phyloP scores from a whole-genome alignment of 768 basidiomycete species.

The Rhodosporidiobolus sp. region DNA sequence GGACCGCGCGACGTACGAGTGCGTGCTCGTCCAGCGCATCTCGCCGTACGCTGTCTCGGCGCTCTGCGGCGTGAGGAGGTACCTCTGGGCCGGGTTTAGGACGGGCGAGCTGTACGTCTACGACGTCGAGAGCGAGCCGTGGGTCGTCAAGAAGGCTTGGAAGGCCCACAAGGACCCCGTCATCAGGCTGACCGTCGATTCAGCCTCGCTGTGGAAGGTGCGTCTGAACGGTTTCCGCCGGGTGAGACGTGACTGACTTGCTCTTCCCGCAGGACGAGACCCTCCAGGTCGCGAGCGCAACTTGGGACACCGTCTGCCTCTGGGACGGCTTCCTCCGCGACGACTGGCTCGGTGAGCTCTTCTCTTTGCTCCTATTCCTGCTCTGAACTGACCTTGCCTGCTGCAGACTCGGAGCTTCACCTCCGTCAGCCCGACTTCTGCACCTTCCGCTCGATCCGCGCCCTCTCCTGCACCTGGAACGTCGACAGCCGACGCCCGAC shows the following conservation, averaged over 20 bases:
- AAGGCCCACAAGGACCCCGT: constrained; percentile 64
- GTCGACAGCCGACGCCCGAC: constrained; percentile 83
- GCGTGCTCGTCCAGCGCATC: constrained; percentile 35
- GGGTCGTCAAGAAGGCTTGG: constrained; percentile 86
- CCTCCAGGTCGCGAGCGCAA: constrained; percentile 70
- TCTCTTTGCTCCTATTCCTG: constrained; percentile 27
- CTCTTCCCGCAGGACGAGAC: constrained; percentile 45
- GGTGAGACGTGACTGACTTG: too few species aligned
- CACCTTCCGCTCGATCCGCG: constrained; percentile 69
- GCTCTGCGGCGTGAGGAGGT: constrained; percentile 75
- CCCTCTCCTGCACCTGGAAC: constrained; percentile 88
- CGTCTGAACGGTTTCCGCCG: constrained; percentile 46
- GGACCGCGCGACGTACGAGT: constrained; percentile 47
- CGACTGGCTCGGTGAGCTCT: constrained; percentile 76
- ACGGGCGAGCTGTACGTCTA: constrained; percentile 79
- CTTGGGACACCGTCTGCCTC: constrained; percentile 69
- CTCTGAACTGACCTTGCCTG: background rate
- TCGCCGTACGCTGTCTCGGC: constrained; percentile 73
- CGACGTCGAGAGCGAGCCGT: constrained; percentile 66
- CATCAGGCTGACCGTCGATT: constrained; percentile 70
- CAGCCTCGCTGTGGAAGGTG: constrained; percentile 67
- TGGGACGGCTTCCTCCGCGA: constrained; percentile 87
- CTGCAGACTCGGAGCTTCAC: constrained; percentile 67
- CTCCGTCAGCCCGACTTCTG: constrained; percentile 74
- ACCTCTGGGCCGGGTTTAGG: constrained; percentile 82